A percentile compares a stretch with the other conserved stretches of the same genome.
Conservation (phyloP, 352 stramenopile species). For the Pythium guiyangense region DNA sequence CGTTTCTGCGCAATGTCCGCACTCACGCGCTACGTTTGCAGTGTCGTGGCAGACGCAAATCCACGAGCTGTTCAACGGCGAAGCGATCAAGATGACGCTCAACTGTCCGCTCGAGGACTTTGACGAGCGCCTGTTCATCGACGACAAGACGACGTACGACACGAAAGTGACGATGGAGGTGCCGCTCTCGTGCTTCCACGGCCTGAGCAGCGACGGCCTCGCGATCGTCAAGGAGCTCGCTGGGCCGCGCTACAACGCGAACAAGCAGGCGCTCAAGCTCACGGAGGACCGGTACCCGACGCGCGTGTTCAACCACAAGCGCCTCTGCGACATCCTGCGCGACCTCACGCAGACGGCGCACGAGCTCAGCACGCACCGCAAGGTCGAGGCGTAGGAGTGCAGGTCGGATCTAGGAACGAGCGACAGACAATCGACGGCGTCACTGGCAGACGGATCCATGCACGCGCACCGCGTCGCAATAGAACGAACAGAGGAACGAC, state of each 20-base stretch:
- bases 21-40: slow-evolving; percentile 3
- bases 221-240: slow-evolving; percentile 65
- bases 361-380: slow-evolving; percentile 43
- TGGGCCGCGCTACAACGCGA: slow-evolving; percentile 68
- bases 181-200: slow-evolving; percentile 57
- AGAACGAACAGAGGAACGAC: no score
- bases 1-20: neutral
- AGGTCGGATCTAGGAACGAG: no score
- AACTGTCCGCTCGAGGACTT: slow-evolving; percentile 81
- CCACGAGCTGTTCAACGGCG: slow-evolving; percentile 68
- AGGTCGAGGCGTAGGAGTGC: slow-evolving; percentile 18
- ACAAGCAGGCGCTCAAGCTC: slow-evolving; percentile 79
- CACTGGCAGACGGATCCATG: no score
- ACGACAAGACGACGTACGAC: slow-evolving; percentile 78
- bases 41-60: slow-evolving; percentile 79
- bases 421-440: no score
- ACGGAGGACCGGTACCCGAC: slow-evolving; percentile 73
- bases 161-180: slow-evolving; percentile 82
- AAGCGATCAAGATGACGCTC: slow-evolving; percentile 61
- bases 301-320: slow-evolving; percentile 84
- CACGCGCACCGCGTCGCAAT: no score
- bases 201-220: slow-evolving; percentile 40
- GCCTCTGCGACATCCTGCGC: slow-evolving; percentile 75
- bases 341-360: slow-evolving; percentile 70
- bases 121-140: slow-evolving; percentile 72